Base-by-base conservation (phyloP, 495 filamentous ascomycete species). In the Aspergillus steynii region DNA sequence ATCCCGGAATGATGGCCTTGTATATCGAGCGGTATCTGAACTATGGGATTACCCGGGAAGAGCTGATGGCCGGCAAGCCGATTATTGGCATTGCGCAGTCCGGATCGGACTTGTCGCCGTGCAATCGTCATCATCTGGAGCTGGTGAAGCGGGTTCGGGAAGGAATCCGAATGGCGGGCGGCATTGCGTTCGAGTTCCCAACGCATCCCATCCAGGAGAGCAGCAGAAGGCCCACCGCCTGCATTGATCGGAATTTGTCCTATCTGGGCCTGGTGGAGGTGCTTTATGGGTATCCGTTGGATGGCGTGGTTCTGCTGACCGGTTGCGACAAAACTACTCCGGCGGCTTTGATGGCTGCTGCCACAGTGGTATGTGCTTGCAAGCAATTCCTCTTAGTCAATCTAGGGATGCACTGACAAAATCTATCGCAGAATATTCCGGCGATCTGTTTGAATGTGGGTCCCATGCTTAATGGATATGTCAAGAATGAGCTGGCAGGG, bases 291-390 rank as follows among this genome's bases (percentile, higher is more conserved):
- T 85, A 85, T 65, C 80, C 80, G 2, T 70, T 85, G 55, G 82
- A 85, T 62, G 82, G 81, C 9, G 80, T 85, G 25, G 81, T 85
- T 15, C 63, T 85, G 31, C 71, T 85, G 61, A 83, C 82, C 0
- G 82, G 82, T n/a, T 85, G 82, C 70, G 82, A 85, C 60, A 85
- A 85, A 70, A 85, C 80, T 7, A 84, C 80, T 0, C 82, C 82
- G 29, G 82, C 81, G 27, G 78, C 74, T 58, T 69, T 85, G 55
- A 85, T 85, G 81, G 81, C 82, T n/a, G 81, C 80, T 26, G 81
- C 79, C 53, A 83, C 81, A n/a, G 74, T 85, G 61, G 78, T 81
- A 58, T 37, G 78, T 74, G 45, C 3, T 12, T 59, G 1, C n/a
- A 10, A 25, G 27, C 56, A 53, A 25, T 56, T 53, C 9, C 10